Base-by-base conservation (phyloP, 768 basidiomycete species). In the Amylocystis lapponica region DNA sequence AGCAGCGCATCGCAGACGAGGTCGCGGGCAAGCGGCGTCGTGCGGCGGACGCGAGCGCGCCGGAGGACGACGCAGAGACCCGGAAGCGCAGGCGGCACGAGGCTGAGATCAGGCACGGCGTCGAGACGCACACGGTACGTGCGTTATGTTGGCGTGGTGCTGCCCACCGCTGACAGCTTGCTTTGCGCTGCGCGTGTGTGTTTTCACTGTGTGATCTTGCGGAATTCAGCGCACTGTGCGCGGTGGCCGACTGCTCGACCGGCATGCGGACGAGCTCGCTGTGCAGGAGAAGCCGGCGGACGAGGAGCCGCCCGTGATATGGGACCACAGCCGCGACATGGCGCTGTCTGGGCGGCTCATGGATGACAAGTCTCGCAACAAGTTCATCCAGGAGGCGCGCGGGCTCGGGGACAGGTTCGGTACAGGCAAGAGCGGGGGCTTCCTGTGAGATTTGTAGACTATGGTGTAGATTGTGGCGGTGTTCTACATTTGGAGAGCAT, bases 281-380 rank as follows among this genome's bases (percentile, higher is more conserved):
- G 47, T 63, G 27, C 48, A 63, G 39, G 45, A 43, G 52, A 66
- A 55, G 51, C 57, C 41, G 51, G 49, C 69, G 13, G 69, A 78
- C 21, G 76, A 79, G 25, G 75, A 78, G 25, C 67, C 75, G 0
- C 66, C 78, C 0, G 82, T 58, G 0, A 89, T 97, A 21, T 98
- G 95, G 95, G 95, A 99, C 53, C 91, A 89, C 55, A 69, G 79
- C 27, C 72, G 92, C 22, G 91, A 95, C 62, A 96, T 99, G 93
- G 76, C 75, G 2, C 54, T 95, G 3, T 82, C 83, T 2, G 94
- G 95, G 12, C 69, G 88, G 38, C 69, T 96, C 23, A 86, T 99
- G 88, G 92, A 90, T 55, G 94, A 96, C 47, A 74, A 70, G 34
- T 82, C 87, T 58, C 73, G 95, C 48, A 72, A 76, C 42, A 81